Conservation (phyloP, 2,329 filamentous ascomycete genomes). For the Alternaria alternata region DNA sequence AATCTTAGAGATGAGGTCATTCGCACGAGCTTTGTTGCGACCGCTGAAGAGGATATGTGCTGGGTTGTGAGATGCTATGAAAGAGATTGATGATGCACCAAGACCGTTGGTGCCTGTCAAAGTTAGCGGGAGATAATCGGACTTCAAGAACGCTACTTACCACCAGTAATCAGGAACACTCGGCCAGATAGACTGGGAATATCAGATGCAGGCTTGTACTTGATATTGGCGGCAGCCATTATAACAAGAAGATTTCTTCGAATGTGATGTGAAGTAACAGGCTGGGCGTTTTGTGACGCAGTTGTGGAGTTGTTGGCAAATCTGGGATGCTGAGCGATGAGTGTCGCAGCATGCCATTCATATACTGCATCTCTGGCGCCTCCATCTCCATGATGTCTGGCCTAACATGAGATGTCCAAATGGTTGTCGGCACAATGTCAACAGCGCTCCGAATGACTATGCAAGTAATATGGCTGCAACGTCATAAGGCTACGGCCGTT, state of each 20-base stretch:
- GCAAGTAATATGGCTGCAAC: background rate
- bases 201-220: slow-evolving; percentile 13
- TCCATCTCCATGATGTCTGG: background rate
- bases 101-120: slow-evolving; percentile 55
- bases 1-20: slow-evolving; percentile 50
- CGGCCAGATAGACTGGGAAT: slow-evolving; percentile 16
- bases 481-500: background rate
- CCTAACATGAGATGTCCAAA: background rate
- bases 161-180: slow-evolving; percentile 24
- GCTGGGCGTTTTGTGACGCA: background rate
- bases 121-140: background rate
- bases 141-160: slow-evolving; percentile 1
- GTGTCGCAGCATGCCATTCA: background rate
- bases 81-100: slow-evolving; percentile 55
- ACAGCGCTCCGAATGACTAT: background rate
- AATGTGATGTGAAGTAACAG: background rate
- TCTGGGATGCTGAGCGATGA: background rate
- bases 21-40: slow-evolving; percentile 53
- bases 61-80: slow-evolving; percentile 55
- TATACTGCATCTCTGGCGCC: background rate
- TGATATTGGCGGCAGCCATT: slow-evolving; percentile 2
- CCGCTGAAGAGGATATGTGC: slow-evolving; percentile 57
- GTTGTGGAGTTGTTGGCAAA: background rate
- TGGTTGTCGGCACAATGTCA: background rate
- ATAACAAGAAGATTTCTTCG: background rate